phyloP scores from a whole-genome alignment of 169 alveolate species.

The Cryptosporidium tyzzeri region DNA sequence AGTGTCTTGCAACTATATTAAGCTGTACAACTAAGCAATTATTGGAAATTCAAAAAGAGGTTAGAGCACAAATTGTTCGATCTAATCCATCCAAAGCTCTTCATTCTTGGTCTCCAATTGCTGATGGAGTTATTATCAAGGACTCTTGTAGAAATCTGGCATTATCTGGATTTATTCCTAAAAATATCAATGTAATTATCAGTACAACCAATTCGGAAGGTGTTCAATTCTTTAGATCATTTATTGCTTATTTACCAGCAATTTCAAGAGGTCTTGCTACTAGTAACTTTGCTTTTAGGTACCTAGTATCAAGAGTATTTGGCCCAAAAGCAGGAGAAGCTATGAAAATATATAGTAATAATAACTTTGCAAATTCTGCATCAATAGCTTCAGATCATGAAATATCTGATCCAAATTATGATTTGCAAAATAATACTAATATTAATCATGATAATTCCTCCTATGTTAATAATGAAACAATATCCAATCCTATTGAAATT shows the following conservation, averaged over 20 bases:
- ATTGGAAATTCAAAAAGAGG: conserved; percentile 59
- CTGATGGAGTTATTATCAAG: conserved; percentile 49
- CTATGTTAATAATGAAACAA: not conserved
- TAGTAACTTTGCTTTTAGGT: conserved; percentile 52
- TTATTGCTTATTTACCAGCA: conserved; percentile 57
- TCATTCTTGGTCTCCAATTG: conserved; percentile 74
- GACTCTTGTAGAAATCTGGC: conserved; percentile 63
- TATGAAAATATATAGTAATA: conserved; percentile 44
- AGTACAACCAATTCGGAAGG: conserved; percentile 70
- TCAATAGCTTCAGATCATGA: not conserved
- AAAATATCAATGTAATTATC: conserved; percentile 34
- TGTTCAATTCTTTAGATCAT: conserved; percentile 68
- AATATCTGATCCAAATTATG: not conserved
- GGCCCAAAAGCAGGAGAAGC: conserved; percentile 74
- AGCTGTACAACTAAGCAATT: conserved; percentile 70
- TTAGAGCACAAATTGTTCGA: conserved; percentile 44
- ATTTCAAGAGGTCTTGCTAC: conserved; percentile 62
- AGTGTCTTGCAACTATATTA: conserved; percentile 56
- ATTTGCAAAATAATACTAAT: not conserved
- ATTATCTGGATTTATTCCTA: conserved; percentile 44
- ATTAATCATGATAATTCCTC: not conserved
- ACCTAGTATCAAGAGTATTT: conserved; percentile 56
- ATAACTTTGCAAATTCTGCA: not conserved
- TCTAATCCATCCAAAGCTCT: conserved; percentile 55
- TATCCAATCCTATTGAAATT: not conserved